Percentiles rank a stretch among this genome's conserved stretches.
Conservation (phyloP, 495 filamentous ascomycete species). For the Podospora didyma region DNA sequence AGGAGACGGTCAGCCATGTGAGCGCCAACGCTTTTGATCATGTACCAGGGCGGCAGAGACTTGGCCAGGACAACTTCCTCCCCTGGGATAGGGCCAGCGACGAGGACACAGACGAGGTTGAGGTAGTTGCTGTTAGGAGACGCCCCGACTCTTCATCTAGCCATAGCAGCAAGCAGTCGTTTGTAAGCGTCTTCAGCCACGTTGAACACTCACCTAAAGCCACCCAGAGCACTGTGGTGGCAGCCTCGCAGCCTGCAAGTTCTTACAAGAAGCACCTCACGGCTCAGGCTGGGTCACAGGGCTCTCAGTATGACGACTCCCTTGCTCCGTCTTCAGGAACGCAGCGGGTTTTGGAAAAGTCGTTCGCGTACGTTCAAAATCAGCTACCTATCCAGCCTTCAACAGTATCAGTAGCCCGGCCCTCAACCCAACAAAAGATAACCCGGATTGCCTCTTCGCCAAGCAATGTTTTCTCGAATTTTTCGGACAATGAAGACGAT, state of each 20-base stretch:
- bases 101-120: too few species aligned
- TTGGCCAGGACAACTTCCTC: neutral
- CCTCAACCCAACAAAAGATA: neutral
- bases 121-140: neutral
- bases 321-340: too few species aligned
- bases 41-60: constrained; percentile 14
- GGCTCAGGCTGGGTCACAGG: too few species aligned
- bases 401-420: too few species aligned
- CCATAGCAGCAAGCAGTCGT: constrained; percentile 12
- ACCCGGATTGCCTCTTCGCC: neutral
- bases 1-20: neutral
- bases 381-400: too few species aligned
- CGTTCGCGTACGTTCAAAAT: too few species aligned
- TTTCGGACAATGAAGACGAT: neutral
- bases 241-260: too few species aligned
- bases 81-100: too few species aligned
- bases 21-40: constrained; percentile 13
- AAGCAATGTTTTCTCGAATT: neutral
- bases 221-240: constrained; percentile 27
- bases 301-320: too few species aligned
- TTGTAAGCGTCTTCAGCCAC: constrained; percentile 19
- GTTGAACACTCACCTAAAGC: constrained; percentile 6
- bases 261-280: too few species aligned
- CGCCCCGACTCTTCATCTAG: neutral
- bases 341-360: too few species aligned